These are phyloP conservation scores for Zalerion maritima DNA, from an alignment of 495 filamentous ascomycete species.

Conservation along the genomic window DNA sequence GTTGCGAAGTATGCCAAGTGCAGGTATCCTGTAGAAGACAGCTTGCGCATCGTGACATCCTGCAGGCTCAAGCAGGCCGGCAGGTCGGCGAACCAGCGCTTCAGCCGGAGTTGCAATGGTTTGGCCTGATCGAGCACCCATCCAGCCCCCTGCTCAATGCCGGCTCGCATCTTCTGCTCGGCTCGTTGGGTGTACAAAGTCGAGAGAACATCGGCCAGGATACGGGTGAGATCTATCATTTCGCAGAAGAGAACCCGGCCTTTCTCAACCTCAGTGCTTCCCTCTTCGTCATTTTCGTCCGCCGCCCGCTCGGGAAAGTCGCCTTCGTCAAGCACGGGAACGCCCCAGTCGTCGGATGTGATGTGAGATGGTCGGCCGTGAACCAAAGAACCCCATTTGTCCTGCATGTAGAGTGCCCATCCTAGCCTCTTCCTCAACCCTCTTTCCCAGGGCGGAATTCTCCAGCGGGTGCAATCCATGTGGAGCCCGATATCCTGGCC, in stretches of 20 bases:
- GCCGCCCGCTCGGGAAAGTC: constrained; percentile 44
- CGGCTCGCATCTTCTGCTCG: constrained; percentile 5
- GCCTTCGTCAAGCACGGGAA: constrained; percentile 36
- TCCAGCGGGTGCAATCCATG: constrained; percentile 54
- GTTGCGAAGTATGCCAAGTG: constrained; percentile 54
- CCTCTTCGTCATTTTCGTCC: constrained; percentile 37
- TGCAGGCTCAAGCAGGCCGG: constrained; percentile 42
- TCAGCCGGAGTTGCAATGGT: constrained; percentile 45
- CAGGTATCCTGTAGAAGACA: constrained; percentile 40
- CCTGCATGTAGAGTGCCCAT: constrained; percentile 64
- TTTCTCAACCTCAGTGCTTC: constrained; percentile 35
- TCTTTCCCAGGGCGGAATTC: constrained; percentile 58
- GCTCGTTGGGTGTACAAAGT: constrained; percentile 33
- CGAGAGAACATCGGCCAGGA: constrained; percentile 46
- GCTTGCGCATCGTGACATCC: constrained; percentile 14
- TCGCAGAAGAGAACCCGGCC: constrained; percentile 42
- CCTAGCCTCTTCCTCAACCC: constrained; percentile 53
- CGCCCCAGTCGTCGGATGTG: constrained; percentile 47
- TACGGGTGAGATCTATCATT: constrained; percentile 43
- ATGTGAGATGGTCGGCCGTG: constrained; percentile 58
- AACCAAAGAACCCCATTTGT: constrained; percentile 59
- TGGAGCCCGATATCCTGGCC: constrained; percentile 57
- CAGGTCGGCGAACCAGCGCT: constrained; percentile 43
- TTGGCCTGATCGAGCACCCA: constrained; percentile 45
- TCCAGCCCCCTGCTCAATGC: constrained; percentile 13